A percentile compares a stretch with the other conserved stretches of the same genome.
phyloP scores from a whole-genome alignment of 2,329 filamentous ascomycete species.

The Neodidymelliopsis sp. region DNA sequence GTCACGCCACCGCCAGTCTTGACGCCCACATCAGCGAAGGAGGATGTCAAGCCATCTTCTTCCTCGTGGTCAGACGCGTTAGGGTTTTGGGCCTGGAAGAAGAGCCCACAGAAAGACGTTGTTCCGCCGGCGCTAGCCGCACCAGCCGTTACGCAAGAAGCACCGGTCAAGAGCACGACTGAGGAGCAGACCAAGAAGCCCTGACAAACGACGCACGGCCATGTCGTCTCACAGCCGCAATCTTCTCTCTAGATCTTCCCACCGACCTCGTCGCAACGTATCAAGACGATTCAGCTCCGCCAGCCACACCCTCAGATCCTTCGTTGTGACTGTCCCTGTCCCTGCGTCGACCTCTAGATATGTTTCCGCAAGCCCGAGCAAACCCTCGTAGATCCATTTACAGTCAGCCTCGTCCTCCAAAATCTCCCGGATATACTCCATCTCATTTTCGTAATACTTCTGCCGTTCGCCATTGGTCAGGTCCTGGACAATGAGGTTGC shows the following conservation, averaged over 20 bases:
- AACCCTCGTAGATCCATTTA: conserved; percentile 89
- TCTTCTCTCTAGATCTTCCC: conserved; percentile 71
- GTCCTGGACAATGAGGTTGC: conserved; percentile 68
- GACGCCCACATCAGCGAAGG: conserved; percentile 19
- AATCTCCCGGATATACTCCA: conserved; percentile 76
- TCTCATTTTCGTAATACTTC: conserved; percentile 72
- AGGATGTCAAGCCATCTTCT: conserved; percentile 17
- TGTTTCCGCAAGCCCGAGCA: conserved; percentile 78
- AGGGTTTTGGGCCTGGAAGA: conserved; percentile 46
- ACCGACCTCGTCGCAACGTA: conserved; percentile 75
- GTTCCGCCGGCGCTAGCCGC: conserved; percentile 63
- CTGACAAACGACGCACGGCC: conserved; percentile 52
- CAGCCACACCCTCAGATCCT: conserved; percentile 63
- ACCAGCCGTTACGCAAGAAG: conserved; percentile 69
- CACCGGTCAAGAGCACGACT: conserved; percentile 65
- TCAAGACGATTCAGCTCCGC: conserved; percentile 73
- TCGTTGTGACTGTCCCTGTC: conserved; percentile 52
- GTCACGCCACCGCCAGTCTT: conserved; percentile 11
- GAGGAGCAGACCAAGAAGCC: conserved; percentile 61
- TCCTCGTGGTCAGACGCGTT: conserved; percentile 40
- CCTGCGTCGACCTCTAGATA: conserved; percentile 58
- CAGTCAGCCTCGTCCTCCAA: conserved; percentile 71
- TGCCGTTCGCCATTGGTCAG: conserved; percentile 68
- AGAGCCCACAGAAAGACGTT: conserved; percentile 50
- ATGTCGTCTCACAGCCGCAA: conserved; percentile 47